phyloP scores from a whole-genome alignment of 805 yeast genomes.

The Danielozyma ontarioensis region DNA sequence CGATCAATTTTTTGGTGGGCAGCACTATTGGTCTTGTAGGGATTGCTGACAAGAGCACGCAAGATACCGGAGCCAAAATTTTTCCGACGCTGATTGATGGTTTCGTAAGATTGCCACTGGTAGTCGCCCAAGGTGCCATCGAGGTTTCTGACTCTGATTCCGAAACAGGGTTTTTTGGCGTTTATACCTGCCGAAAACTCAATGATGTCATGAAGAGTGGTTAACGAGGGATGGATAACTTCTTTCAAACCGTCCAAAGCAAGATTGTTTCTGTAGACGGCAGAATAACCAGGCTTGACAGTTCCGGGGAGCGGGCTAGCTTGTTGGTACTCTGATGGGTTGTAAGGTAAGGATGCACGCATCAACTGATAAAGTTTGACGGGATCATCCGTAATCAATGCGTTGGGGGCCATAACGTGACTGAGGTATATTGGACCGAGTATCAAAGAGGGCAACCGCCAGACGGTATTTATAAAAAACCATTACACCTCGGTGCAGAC shows the following conservation, averaged over 20 bases:
- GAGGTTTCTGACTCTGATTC: constrained; percentile 29
- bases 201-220: constrained; percentile 43
- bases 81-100: constrained; percentile 25
- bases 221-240: constrained; percentile 38
- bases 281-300: constrained; percentile 42
- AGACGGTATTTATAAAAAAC: too few species aligned
- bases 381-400: neutral
- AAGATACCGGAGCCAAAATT: constrained; percentile 38
- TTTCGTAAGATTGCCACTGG: constrained; percentile 21
- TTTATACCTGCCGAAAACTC: constrained; percentile 32
- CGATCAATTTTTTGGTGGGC: constrained; percentile 20
- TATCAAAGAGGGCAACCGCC: too few species aligned
- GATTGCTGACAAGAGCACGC: constrained; percentile 18
- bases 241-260: constrained; percentile 24
- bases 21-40: constrained; percentile 20
- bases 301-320: constrained; percentile 31
- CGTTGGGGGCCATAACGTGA: neutral
- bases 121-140: constrained; percentile 29
- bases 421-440: too few species aligned
- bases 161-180: constrained; percentile 41
- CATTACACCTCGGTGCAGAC: too few species aligned
- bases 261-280: constrained; percentile 42
- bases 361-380: neutral
- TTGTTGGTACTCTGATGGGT: neutral
- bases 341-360: neutral